Evolutionary conservation across 1,139 yeast genomes (phyloP).

Genomic region (Pichia sp.): DNA sequence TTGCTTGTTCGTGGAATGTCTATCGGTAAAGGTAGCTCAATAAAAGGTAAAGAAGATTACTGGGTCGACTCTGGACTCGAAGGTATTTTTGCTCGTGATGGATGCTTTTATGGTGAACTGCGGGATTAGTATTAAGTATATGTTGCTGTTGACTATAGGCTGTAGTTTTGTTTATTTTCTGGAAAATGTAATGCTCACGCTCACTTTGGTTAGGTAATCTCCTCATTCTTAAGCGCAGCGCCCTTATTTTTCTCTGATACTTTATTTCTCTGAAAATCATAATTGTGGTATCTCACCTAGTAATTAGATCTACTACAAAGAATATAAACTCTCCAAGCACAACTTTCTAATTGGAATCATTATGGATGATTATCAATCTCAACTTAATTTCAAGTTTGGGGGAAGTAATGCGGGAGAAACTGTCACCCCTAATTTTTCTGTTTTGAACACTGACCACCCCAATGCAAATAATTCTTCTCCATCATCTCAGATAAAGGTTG

Average conservation of each 20-base stretch:
- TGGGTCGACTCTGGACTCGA: slow-evolving; percentile 41
- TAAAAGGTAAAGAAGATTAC: slow-evolving; percentile 42
- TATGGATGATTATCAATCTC: not conserved
- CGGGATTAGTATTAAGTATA: not conserved
- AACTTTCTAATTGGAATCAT: not conserved
- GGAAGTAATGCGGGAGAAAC: not conserved
- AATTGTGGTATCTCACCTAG: too few relatives aligned
- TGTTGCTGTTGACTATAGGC: too few relatives aligned
- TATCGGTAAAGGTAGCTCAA: slow-evolving; percentile 40
- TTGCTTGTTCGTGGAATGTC: slow-evolving; percentile 55
- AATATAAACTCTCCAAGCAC: not conserved
- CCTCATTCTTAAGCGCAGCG: too few relatives aligned
- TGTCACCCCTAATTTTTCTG: slow-evolving; percentile 11
- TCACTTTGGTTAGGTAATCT: too few relatives aligned
- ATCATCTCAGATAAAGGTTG: too few relatives aligned
- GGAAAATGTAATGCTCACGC: too few relatives aligned
- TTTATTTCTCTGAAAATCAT: too few relatives aligned
- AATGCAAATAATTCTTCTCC: too few relatives aligned
- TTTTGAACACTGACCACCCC: not conserved
- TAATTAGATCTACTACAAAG: too few relatives aligned
- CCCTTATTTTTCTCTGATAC: too few relatives aligned
- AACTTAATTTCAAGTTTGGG: not conserved
- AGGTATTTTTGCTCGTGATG: slow-evolving; percentile 66
- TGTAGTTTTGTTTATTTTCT: too few relatives aligned
- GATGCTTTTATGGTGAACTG: slow-evolving; percentile 47